Conservation (phyloP, 305 asterid genomes). For the Nicotiana rustica region DNA sequence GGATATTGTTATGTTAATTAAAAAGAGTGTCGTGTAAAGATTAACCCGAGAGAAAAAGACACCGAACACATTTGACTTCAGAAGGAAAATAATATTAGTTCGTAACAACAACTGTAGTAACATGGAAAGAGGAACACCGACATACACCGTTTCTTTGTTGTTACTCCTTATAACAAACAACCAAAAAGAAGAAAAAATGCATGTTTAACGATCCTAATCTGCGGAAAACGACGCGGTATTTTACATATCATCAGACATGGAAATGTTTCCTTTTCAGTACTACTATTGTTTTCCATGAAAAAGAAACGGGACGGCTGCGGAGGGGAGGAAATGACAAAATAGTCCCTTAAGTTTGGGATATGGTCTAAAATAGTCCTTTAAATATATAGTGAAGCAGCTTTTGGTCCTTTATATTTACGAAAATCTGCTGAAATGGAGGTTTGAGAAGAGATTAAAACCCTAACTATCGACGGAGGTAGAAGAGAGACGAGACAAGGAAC, state of each 20-base stretch:
- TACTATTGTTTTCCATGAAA: background rate
- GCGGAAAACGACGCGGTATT: constrained; percentile 13
- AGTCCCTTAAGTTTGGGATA: background rate
- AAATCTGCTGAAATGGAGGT: too few relatives aligned
- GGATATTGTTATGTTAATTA: background rate
- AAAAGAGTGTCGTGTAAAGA: background rate
- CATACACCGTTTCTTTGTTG: background rate
- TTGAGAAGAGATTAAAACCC: too few relatives aligned
- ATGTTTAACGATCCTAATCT: constrained; percentile 32
- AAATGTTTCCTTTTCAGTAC: background rate
- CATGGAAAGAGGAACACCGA: constrained; percentile 16
- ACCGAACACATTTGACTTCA: background rate
- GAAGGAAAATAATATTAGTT: background rate
- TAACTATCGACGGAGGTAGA: too few relatives aligned
- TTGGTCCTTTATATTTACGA: background rate
- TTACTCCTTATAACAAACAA: background rate
- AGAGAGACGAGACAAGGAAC: too few relatives aligned
- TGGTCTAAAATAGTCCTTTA: background rate
- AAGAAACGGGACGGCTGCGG: background rate
- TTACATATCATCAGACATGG: constrained; percentile 16
- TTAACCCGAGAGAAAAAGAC: background rate
- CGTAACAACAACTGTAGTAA: background rate
- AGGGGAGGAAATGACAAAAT: background rate
- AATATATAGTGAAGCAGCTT: background rate
- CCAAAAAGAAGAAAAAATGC: background rate